phyloP scores from a whole-genome alignment of 176 grass and related monocot species.

The Juncus effusus region DNA sequence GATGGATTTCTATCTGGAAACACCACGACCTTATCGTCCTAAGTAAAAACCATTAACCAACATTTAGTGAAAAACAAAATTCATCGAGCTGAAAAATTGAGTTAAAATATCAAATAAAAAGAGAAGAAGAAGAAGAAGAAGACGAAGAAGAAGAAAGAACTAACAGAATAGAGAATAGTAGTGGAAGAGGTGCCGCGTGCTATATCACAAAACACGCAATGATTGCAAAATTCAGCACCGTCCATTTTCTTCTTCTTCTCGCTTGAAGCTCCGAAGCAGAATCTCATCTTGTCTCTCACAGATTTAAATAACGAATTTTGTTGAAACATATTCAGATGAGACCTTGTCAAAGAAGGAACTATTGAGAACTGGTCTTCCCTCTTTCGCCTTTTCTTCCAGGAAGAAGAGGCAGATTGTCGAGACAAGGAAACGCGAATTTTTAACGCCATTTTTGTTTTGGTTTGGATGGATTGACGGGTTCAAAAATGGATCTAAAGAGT shows the following conservation, averaged over 20 bases:
- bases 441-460: not conserved
- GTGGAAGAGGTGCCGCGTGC: conserved; percentile 43
- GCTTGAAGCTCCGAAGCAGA: conserved; percentile 41
- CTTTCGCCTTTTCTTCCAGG: conserved; percentile 5
- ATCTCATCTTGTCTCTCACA: not conserved
- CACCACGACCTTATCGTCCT: conserved; percentile 90
- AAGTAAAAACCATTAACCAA: not conserved
- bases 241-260: conserved; percentile 24
- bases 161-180: conserved; percentile 65
- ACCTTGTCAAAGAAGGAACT: conserved; percentile 26
- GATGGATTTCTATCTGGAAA: conserved; percentile 85
- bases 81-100: not conserved
- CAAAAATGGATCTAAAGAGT: no score
- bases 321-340: not conserved
- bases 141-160: conserved; percentile 11
- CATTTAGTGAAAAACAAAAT: not conserved
- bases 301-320: not conserved
- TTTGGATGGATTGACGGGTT: not conserved
- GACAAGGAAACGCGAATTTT: not conserved
- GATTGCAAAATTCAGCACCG: conserved; percentile 14
- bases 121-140: not conserved
- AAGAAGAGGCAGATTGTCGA: not conserved
- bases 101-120: not conserved
- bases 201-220: conserved; percentile 83
- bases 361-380: not conserved